Conservation (phyloP, 1,139 yeast species). For the Geotrichum fermentans region DNA sequence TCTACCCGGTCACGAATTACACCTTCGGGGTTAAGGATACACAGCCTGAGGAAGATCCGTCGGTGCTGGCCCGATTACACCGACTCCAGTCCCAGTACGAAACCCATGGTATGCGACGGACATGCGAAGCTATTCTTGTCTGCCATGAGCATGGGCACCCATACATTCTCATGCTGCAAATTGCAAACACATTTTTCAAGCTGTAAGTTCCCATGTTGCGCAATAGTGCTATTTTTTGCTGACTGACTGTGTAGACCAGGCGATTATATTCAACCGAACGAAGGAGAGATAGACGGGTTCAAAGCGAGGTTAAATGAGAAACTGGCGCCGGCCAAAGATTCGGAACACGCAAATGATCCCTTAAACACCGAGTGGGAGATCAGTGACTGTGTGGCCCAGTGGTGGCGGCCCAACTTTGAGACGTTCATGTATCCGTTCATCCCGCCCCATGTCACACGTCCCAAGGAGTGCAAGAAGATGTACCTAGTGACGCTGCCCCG, state of each 20-base stretch:
- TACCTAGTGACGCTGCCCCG: conserved; percentile 35
- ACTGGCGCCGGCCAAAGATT: conserved; percentile 28
- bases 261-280: conserved; percentile 34
- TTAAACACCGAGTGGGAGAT: conserved; percentile 33
- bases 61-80: conserved; percentile 31
- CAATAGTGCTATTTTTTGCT: neutral
- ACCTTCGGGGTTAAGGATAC: conserved; percentile 35
- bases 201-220: conserved; percentile 22
- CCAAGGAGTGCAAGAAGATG: conserved; percentile 39
- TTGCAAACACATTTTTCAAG: conserved; percentile 34
- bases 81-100: conserved; percentile 35
- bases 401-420: conserved; percentile 41
- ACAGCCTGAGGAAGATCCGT: conserved; percentile 37
- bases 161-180: conserved; percentile 35
- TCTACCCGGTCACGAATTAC: conserved; percentile 37
- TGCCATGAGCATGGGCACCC: conserved; percentile 40
- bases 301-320: conserved; percentile 30
- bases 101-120: conserved; percentile 36
- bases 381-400: conserved; percentile 37
- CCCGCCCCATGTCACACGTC: conserved; percentile 38
- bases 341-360: conserved; percentile 22
- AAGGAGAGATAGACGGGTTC: conserved; percentile 35
- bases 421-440: conserved; percentile 39
- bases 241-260: conserved; percentile 34
- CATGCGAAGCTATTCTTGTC: conserved; percentile 37